Conservation (phyloP, 768 basidiomycete genomes). For the Boletus insuetus region DNA sequence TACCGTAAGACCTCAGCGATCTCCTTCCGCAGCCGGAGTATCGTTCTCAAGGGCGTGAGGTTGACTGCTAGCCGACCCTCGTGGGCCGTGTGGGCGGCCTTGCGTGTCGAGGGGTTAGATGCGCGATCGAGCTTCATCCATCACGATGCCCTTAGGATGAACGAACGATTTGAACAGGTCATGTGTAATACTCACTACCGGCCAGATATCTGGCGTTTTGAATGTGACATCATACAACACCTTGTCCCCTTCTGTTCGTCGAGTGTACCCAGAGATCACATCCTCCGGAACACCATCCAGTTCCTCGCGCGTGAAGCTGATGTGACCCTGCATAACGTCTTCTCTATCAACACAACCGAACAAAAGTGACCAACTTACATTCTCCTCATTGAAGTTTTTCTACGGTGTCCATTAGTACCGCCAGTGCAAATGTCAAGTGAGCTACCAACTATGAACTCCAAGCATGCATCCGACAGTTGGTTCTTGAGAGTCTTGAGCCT, state of each 20-base stretch:
- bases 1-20: conserved; percentile 69
- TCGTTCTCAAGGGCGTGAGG: conserved; percentile 64
- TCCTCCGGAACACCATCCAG: conserved; percentile 79
- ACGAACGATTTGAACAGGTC: not conserved
- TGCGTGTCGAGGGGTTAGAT: conserved; percentile 62
- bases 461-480: conserved; percentile 65
- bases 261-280: conserved; percentile 71
- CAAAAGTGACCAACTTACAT: conserved; percentile 39
- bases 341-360: not conserved
- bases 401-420: conserved; percentile 22
- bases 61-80: conserved; percentile 69
- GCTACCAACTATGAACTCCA: conserved; percentile 69
- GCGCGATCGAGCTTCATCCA: conserved; percentile 68
- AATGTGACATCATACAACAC: conserved; percentile 70
- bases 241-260: conserved; percentile 53
- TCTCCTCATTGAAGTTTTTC: conserved; percentile 90
- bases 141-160: not conserved
- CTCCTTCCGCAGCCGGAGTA: conserved; percentile 64
- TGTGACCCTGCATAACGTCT: conserved; percentile 42
- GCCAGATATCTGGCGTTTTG: conserved; percentile 81
- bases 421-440: not conserved
- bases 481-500: conserved; percentile 65
- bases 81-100: conserved; percentile 57
- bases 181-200: conserved; percentile 53
- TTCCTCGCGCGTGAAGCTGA: conserved; percentile 68